Evolutionary conservation across 148 eudicot species (phyloP), one percentile per base, ranked within the genome.

Genomic region (Arctostaphylos glauca): DNA sequence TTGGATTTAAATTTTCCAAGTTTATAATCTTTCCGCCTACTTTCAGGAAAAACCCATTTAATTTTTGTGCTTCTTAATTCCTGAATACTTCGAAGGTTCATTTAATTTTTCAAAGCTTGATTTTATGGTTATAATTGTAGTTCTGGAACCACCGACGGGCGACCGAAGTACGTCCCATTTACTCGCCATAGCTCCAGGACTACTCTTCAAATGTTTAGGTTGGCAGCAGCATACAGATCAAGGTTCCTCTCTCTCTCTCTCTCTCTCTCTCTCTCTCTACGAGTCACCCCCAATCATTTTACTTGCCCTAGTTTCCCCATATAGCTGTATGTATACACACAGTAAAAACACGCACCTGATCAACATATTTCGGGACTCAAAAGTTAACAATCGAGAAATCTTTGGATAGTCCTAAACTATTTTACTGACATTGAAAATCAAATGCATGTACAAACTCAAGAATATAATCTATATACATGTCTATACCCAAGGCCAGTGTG

Each of bases 81-180:
- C 23, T 53, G 16, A 10, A 9, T 5, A 53, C 9, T 53, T 53
- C 2, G 14, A 14, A 53, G 13, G 14, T 9, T 64, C 44, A 3
- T 64, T 66, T 66, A 50, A 50, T 15, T 66, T 3, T 70, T 43
- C 46, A 41, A 70, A 70, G 74, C 46, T 70, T 66, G 68, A 60
- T 9, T 66, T 41, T 49, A 6, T 10, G 47, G 15, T 75, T 19
- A 4, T 12, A 46, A 74, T 43, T 88, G 58, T 62, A 94, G 98
- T 75, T 94, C 98, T 54, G 95, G 95, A 81, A 94, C 95, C n/a
- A 94, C 98, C 0, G 98, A 94, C 18, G 95, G 98, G 64, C 79
- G 94, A 77, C 98, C 91, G 79, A 92, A 94, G 83, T 91, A 84
- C 54, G 89, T 94, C 14, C 95, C 98, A 14, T 94, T 91, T 78